Evolutionary conservation across 2,329 filamentous ascomycete species (phyloP).

Genomic region (Diplodia mutila): DNA sequence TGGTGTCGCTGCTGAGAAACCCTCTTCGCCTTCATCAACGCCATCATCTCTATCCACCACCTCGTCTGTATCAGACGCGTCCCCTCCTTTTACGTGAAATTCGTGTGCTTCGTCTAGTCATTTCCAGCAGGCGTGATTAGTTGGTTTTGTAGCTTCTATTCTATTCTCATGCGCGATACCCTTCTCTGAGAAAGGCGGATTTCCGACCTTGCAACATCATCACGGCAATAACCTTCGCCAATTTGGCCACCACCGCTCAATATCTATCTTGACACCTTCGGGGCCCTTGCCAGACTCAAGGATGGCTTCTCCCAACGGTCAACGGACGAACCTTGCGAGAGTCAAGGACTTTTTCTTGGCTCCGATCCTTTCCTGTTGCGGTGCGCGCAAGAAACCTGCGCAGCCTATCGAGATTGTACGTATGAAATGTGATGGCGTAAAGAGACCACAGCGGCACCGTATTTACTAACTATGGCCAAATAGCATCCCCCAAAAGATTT

Average conservation of each 20-base stretch:
- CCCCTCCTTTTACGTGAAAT: background rate
- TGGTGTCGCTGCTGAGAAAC: constrained; percentile 17
- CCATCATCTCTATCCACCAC: background rate
- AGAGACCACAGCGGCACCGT: constrained; percentile 2
- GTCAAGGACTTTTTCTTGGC: constrained; percentile 26
- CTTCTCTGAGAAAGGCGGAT: constrained; percentile 2
- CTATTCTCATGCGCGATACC: constrained; percentile 26
- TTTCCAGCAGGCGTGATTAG: constrained; percentile 21
- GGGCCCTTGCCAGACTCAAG: background rate
- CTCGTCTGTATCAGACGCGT: background rate
- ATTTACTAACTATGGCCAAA: background rate
- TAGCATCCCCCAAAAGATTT: constrained; percentile 24
- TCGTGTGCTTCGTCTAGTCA: constrained; percentile 3
- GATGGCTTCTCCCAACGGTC: background rate
- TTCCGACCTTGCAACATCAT: constrained; percentile 18
- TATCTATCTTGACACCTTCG: constrained; percentile 15
- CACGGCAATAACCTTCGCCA: background rate
- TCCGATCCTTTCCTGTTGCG: constrained; percentile 34
- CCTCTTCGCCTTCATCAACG: constrained; percentile 15
- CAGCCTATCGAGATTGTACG: constrained; percentile 33
- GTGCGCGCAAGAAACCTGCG: constrained; percentile 25
- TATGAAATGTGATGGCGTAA: background rate
- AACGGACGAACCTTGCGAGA: constrained; percentile 6
- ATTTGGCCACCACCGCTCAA: background rate
- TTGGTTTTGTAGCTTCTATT: constrained; percentile 17